Conservation (phyloP, 2,329 filamentous ascomycete genomes). For the Cercospora sp. region DNA sequence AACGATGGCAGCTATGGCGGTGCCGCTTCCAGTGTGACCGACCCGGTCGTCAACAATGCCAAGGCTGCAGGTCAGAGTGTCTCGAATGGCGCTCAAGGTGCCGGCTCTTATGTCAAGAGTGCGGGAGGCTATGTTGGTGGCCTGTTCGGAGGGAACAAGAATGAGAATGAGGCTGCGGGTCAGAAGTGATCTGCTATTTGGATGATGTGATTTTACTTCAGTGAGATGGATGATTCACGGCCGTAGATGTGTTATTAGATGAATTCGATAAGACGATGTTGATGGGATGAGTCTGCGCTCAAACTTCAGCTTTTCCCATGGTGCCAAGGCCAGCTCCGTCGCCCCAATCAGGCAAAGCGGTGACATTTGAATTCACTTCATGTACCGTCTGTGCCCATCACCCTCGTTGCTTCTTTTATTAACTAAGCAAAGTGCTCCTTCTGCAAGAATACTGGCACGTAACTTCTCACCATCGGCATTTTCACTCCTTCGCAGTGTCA, state of each 20-base stretch:
- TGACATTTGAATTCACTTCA: background rate
- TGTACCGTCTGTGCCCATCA: background rate
- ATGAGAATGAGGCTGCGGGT: constrained; percentile 20
- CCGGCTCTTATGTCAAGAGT: constrained; percentile 31
- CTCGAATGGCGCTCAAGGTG: constrained; percentile 30
- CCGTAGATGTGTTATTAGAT: background rate
- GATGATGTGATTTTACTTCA: background rate
- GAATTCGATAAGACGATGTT: background rate
- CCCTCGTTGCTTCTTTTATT: background rate
- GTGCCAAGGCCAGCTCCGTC: background rate
- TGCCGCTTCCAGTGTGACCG: constrained; percentile 40
- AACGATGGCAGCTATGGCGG: constrained; percentile 56
- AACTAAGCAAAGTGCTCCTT: background rate
- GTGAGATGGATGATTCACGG: background rate
- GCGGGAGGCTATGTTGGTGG: constrained; percentile 39
- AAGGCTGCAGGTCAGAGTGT: constrained; percentile 33
- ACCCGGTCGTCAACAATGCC: constrained; percentile 34
- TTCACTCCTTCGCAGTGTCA: no score
- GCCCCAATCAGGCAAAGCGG: background rate
- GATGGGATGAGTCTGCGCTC: background rate
- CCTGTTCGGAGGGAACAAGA: constrained; percentile 38
- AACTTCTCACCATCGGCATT: no score
- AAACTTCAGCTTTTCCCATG: background rate
- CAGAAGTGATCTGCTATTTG: background rate
- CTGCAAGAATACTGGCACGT: background rate